phyloP scores from a whole-genome alignment of 1,284 basidiomycete species.

The Microbotryomycetes sp. region DNA sequence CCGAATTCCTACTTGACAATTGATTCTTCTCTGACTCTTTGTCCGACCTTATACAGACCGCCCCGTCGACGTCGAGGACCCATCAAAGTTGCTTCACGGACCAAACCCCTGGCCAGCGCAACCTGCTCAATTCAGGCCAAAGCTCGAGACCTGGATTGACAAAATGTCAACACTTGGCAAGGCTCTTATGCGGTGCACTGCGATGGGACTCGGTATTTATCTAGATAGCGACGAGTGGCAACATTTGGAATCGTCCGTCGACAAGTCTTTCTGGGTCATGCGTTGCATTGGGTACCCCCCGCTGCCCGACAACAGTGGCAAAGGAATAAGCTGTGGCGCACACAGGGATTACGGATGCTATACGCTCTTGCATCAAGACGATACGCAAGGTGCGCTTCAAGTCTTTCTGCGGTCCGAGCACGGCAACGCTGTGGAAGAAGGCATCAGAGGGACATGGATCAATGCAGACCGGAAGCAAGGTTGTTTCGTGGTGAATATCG shows the following conservation, averaged over 20 bases:
- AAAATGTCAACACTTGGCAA: conserved; percentile 73
- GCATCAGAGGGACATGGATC: conserved; percentile 58
- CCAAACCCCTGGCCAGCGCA: conserved; percentile 69
- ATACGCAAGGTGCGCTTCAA: conserved; percentile 66
- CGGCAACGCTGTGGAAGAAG: conserved; percentile 49
- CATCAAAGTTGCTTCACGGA: conserved; percentile 61
- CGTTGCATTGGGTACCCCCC: conserved; percentile 68
- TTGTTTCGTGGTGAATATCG: conserved; percentile 72
- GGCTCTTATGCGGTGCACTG: conserved; percentile 75
- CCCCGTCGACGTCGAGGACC: conserved; percentile 56
- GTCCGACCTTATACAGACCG: not conserved
- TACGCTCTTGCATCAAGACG: conserved; percentile 71
- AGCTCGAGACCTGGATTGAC: conserved; percentile 62
- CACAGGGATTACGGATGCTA: conserved; percentile 81
- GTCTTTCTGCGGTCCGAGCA: conserved; percentile 55
- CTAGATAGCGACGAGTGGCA: conserved; percentile 54
- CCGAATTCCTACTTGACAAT: not conserved
- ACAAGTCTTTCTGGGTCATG: conserved; percentile 82
- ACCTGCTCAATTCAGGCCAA: conserved; percentile 48
- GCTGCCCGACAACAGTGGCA: conserved; percentile 57
- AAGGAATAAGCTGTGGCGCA: conserved; percentile 75
- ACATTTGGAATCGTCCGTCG: conserved; percentile 56
- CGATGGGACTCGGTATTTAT: conserved; percentile 64
- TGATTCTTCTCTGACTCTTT: not conserved
- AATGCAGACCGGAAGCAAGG: conserved; percentile 67